A percentile compares a stretch with the other conserved stretches of the same genome.
Evolutionary conservation across 371 early-diverging fungal genomes (phyloP).

Genomic region (Rhizopus delemar): DNA sequence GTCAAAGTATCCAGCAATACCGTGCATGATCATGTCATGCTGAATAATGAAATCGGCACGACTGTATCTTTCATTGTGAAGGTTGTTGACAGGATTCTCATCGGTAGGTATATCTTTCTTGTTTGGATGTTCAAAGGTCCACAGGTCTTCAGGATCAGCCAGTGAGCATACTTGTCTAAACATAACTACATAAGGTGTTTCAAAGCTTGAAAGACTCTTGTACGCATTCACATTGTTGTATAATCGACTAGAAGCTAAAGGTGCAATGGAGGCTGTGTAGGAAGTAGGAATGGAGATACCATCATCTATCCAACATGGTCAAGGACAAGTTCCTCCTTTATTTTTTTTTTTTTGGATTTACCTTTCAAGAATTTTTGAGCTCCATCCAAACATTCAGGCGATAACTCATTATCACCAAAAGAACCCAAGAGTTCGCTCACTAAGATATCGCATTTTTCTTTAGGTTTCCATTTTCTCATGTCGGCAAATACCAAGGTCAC

Average conservation of each 20-base stretch:
- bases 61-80: conserved; percentile 70
- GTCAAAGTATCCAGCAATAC: conserved; percentile 95
- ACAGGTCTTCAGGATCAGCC: conserved; percentile 69
- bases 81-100: conserved; percentile 63
- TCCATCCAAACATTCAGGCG: conserved; percentile 95
- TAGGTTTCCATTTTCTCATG: conserved; percentile 87
- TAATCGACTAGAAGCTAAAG: conserved; percentile 83
- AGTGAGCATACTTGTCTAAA: conserved; percentile 73
- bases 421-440: conserved; percentile 92
- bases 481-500: conserved; percentile 86
- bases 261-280: conserved; percentile 83
- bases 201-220: conserved; percentile 68
- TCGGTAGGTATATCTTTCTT: conserved; percentile 34
- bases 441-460: conserved; percentile 83
- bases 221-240: conserved; percentile 64
- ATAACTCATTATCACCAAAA: conserved; percentile 96
- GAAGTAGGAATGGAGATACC: conserved; percentile 90
- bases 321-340: neutral
- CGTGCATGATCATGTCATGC: conserved; percentile 78
- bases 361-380: conserved; percentile 83
- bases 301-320: conserved; percentile 31
- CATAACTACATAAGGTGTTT: conserved; percentile 94
- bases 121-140: conserved; percentile 86
- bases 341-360: conserved; percentile 21
- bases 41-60: conserved; percentile 55